Base-by-base conservation (phyloP, 2,329 filamentous ascomycete genomes). In the Epichloe sylvatica region DNA sequence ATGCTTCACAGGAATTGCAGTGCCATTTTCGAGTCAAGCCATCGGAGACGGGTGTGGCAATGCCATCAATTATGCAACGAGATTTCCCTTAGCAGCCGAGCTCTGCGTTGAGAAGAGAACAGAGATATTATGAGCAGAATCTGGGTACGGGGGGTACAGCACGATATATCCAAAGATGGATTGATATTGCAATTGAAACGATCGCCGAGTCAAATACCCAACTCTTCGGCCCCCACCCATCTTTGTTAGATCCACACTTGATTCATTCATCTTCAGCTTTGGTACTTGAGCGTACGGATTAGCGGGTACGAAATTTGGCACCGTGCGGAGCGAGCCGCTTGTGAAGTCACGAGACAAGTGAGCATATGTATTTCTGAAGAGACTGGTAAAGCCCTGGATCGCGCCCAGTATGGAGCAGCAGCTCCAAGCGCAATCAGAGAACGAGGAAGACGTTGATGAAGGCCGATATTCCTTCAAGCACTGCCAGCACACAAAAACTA, bases 301-400 rank as follows among this genome's bases (percentile, higher is more conserved):
- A 59, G 54, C 50, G 52, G 52, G 42, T 51, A 39, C 53, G 43
- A 50, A 64, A 40, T 59, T 63, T 65, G 52, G 56, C 63, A 66
- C 63, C 58, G 60, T 65, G 64, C 65, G 64, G 62, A 50, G 54
- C 51, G 25, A 17, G n/a, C 46, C 17, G 47, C 13, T 23, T 42
- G 36, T 21, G 30, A 46, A 48, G 45, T 43, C 45, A 45, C 41
- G 43, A 54, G 46, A 50, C 47, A 50, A 46, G 4, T 41, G 11
- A 23, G 39, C 39, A 41, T 9, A 19, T 19, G 19, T 19, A 8
- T 6, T 37, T 15, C 13, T n/a, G 5, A 7, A n/a, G 36, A 37
- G 13, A 37, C 13, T 15, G 36, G 36, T 8, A 44, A 19, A 30
- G 41, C 15, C 23, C 7, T 33, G 41, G 30, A 44, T 9, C 13